Percentiles rank a stretch among this genome's conserved stretches.
phyloP scores from a whole-genome alignment of 2,329 filamentous ascomycete species.

The Penicillium freii region DNA sequence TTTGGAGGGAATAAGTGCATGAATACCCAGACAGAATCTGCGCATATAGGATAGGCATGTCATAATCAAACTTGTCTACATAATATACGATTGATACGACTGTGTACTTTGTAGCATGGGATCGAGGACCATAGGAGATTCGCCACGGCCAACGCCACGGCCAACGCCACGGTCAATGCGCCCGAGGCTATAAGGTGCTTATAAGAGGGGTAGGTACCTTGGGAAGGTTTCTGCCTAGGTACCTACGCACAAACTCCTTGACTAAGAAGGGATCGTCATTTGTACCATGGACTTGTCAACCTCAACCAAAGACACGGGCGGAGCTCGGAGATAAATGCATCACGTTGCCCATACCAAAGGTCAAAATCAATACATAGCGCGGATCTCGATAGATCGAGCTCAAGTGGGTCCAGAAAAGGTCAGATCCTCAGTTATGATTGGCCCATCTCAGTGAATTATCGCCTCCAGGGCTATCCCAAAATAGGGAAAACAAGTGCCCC shows the following conservation, averaged over 20 bases:
- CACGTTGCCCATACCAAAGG: neutral
- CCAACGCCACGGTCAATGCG: neutral
- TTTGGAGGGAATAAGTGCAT: neutral
- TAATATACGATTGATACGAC: neutral
- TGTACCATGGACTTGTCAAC: neutral
- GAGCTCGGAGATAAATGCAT: neutral
- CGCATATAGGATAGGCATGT: neutral
- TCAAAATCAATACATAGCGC: neutral
- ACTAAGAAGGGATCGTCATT: neutral
- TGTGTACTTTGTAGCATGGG: neutral
- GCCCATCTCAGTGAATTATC: neutral
- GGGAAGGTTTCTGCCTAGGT: neutral
- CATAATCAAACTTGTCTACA: neutral
- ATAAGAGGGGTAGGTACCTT: neutral
- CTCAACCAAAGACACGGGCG: neutral
- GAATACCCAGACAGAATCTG: slow-evolving; percentile 3
- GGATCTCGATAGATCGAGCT: slow-evolving; percentile 6
- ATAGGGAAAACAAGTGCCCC: neutral
- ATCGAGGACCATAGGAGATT: neutral
- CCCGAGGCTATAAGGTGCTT: neutral
- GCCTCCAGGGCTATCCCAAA: neutral
- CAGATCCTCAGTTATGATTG: neutral
- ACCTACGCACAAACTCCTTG: neutral
- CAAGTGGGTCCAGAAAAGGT: neutral
- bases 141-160: neutral